These are phyloP conservation scores for Macrophomina tecta DNA, from an alignment of 2,329 filamentous ascomycete genomes.

Conservation along the genomic window DNA sequence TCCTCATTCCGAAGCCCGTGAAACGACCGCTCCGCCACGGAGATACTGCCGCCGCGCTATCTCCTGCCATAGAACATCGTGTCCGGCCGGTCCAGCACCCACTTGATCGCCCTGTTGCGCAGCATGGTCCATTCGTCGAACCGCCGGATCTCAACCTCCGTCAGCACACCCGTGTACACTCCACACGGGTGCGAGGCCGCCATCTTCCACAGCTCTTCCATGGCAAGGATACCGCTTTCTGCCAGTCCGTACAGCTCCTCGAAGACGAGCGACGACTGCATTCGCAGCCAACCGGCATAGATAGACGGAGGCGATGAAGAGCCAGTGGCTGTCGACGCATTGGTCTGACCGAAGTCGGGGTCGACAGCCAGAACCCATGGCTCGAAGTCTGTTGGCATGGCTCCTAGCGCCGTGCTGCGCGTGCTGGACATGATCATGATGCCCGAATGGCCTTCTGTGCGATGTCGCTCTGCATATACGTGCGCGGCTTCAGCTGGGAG, in stretches of 20 bases:
- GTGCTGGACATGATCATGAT: slow-evolving; percentile 18
- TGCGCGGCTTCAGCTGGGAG: not conserved
- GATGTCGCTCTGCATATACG: slow-evolving; percentile 2
- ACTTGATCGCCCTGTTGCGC: slow-evolving; percentile 6
- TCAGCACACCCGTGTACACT: slow-evolving; percentile 13
- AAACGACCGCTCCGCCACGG: not conserved
- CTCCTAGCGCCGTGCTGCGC: not conserved
- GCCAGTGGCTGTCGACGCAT: not conserved
- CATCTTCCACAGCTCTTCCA: slow-evolving; percentile 14
- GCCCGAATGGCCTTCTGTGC: not conserved
- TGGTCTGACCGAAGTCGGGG: not conserved
- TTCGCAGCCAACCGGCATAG: not conserved
- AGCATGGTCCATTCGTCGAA: slow-evolving; percentile 6
- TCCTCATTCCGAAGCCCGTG: not conserved
- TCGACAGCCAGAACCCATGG: slow-evolving; percentile 12
- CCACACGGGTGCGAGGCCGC: slow-evolving; percentile 22
- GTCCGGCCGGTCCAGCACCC: slow-evolving; percentile 23
- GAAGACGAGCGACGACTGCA: slow-evolving; percentile 17
- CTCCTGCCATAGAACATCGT: slow-evolving; percentile 15
- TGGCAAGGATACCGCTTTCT: not conserved
- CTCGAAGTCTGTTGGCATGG: slow-evolving; percentile 15
- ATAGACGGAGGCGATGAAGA: not conserved
- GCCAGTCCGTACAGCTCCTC: slow-evolving; percentile 12
- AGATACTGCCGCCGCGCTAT: not conserved
- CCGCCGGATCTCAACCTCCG: slow-evolving; percentile 19